A percentile compares a stretch with the other conserved stretches of the same genome.
Conservation (phyloP, 2,329 filamentous ascomycete genomes). For the Incumbomyces delicatus region DNA sequence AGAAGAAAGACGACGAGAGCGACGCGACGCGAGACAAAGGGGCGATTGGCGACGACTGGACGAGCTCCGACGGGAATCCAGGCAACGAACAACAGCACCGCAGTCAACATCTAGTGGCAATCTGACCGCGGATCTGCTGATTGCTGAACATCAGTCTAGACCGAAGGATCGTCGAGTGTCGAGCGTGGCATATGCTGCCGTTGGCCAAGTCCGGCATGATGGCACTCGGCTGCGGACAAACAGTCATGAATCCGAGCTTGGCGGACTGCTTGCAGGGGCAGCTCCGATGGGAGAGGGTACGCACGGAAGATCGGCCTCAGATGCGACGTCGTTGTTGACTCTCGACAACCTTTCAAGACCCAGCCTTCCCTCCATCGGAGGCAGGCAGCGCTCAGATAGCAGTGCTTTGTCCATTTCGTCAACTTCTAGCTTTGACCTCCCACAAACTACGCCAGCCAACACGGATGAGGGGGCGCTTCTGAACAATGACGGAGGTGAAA, state of each 20-base stretch:
- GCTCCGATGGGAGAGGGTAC: slow-evolving; percentile 24
- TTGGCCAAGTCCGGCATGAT: slow-evolving; percentile 41
- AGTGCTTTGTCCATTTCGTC: slow-evolving; percentile 27
- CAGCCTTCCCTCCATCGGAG: slow-evolving; percentile 16
- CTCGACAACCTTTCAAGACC: slow-evolving; percentile 18
- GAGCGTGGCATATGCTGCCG: slow-evolving; percentile 38
- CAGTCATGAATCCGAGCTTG: slow-evolving; percentile 38
- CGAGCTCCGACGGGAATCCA: slow-evolving; percentile 48
- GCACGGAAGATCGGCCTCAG: slow-evolving; percentile 12
- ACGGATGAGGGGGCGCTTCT: not conserved
- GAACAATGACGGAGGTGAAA: not conserved
- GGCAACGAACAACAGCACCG: slow-evolving; percentile 34
- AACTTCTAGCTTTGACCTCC: slow-evolving; percentile 7
- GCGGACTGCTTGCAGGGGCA: slow-evolving; percentile 33
- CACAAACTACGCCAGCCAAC: slow-evolving; percentile 3
- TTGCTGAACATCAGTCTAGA: slow-evolving; percentile 36
- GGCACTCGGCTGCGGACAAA: slow-evolving; percentile 38
- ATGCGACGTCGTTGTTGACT: slow-evolving; percentile 11
- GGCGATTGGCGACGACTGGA: slow-evolving; percentile 63
- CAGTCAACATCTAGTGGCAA: slow-evolving; percentile 13
- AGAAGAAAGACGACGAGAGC: slow-evolving; percentile 60
- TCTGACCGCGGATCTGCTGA: slow-evolving; percentile 27
- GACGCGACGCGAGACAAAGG: slow-evolving; percentile 61
- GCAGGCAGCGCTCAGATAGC: slow-evolving; percentile 26
- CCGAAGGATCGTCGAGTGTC: slow-evolving; percentile 36